phyloP scores from a whole-genome alignment of 768 basidiomycete species.

The Suillus placidus region DNA sequence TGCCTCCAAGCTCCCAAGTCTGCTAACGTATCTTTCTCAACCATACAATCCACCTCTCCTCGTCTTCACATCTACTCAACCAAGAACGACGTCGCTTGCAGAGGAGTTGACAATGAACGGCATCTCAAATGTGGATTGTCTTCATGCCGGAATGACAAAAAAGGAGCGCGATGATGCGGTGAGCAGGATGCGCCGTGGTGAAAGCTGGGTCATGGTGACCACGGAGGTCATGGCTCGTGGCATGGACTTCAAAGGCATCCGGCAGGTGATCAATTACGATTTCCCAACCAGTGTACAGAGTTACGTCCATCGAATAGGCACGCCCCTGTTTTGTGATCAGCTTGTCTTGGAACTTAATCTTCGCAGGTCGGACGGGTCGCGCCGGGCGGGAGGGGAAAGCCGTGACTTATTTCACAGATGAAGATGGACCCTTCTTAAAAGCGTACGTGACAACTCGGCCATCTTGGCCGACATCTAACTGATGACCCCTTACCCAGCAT shows the following conservation, averaged over 20 bases:
- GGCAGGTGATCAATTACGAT: conserved; percentile 95
- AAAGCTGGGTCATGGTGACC: conserved; percentile 93
- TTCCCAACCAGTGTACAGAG: conserved; percentile 95
- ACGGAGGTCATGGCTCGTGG: conserved; percentile 98
- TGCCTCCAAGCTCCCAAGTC: conserved; percentile 88
- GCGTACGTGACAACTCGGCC: conserved; percentile 51
- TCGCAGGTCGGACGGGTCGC: conserved; percentile 86
- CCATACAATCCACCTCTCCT: conserved; percentile 91
- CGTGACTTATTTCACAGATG: conserved; percentile 93
- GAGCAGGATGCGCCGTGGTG: conserved; percentile 81
- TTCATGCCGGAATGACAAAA: conserved; percentile 89
- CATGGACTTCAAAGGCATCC: conserved; percentile 95
- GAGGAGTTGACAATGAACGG: conserved; percentile 82
- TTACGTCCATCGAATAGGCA: conserved; percentile 94
- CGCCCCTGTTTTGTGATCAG: conserved; percentile 15
- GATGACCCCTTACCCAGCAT: conserved; percentile 53
- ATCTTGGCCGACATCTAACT: conserved; percentile 12
- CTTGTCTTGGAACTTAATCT: conserved; percentile 11
- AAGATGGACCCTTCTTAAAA: conserved; percentile 91
- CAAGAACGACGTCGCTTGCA: conserved; percentile 76
- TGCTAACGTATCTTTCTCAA: conserved; percentile 76
- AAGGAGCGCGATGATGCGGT: conserved; percentile 88
- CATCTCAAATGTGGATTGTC: conserved; percentile 79
- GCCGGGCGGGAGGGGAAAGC: conserved; percentile 93
- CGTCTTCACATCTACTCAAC: conserved; percentile 89